Evolutionary conservation across 805 yeast genomes (phyloP), one percentile per base, ranked within the genome.

Genomic region (Yueomyces sinensis): DNA sequence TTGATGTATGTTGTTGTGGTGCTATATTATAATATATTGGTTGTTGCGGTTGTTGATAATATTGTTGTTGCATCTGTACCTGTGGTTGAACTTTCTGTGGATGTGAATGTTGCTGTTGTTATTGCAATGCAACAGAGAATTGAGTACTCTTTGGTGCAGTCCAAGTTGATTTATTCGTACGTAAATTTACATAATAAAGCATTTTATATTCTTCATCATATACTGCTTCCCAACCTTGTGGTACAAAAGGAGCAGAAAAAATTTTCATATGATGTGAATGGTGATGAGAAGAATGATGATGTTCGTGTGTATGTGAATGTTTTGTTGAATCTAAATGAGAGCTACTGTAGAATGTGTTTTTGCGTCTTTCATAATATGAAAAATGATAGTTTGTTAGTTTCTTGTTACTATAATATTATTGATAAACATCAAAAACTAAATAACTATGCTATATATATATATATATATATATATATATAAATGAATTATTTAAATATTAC

Each of bases 121-220:
- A 5, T 6, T 27, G 7, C 14, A 11, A 22, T 22, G 24, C 7
- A 22, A 7, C 9, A 7, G 24, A 11, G 24, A 22, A 22, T 22
- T 11, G 52, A 0, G 82, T 72, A 1, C 79, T 79, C 9, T 40
- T 38, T 13, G 95, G 96, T 11, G 76, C 73, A 35, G 82, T 94
- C 97, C 97, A 89, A 55, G 84, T 95, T 0, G 95, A 82, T 44
- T 72, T 63, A 39, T 81, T 78, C 13, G 82, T 71, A n/a, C 65
- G 49, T 42, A 81, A 59, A 46, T 84, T 65, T 13, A 89, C 94
- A 49, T 76, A 87, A 56, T 76, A 89, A 76, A 77, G 83, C 2
- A 80, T 72, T 34, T 68, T 64, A 51, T 80, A 79, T 37, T 75
- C 64, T 9, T 74, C 76, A 50, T 79, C 86, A 58, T 70, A 76